Evolutionary conservation across 2,329 filamentous ascomycete genomes (phyloP), one percentile per base, ranked within the genome.

Genomic region (Bipolaris zeicola): DNA sequence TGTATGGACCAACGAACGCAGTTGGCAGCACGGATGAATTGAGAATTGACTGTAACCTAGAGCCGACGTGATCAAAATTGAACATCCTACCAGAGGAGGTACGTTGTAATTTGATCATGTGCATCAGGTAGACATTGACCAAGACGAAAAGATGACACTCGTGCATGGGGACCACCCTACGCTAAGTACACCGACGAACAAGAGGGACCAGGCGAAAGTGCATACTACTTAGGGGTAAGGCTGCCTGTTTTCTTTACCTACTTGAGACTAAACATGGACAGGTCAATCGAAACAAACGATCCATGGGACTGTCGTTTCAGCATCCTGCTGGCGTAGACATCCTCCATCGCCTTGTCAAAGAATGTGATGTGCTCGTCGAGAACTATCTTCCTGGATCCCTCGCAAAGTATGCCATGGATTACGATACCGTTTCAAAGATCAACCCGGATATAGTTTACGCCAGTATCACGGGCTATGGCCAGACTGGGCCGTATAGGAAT

Each of bases 271-370:
- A 44, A 33, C 31, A 34, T 38, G 13, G 13, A 13, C 61, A 96
- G 92, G 91, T 92, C 14, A 98, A 98, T 72, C 90, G 95, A 49
- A 99, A 99, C 79, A 99, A 99, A 75, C 96, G 95, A 74, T 98
- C 94, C 0, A 77, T 99, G 1, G 95, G 87, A 0, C 82, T 99
- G 1, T 97, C 93, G 0, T 99, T 99, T 71, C 90, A 95, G 66
- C 87, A 96, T 68, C 84, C 87, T 26, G 85, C 88, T 1, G 95
- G 95, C 6, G 89, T 96, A 22, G 86, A 91, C 11, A 92, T 99
- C 55, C 81, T 99, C 4, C 93, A 97, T 77, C 87, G 88, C 66
- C 85, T 99, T 0, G 92, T 87, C 1, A 87, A 88, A 58, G 87
- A 91, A 72, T 95, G 91, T 71, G 95, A 99, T 74, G 89, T 99